phyloP scores from a whole-genome alignment of 495 filamentous ascomycete species.

The Cercophora samala region DNA sequence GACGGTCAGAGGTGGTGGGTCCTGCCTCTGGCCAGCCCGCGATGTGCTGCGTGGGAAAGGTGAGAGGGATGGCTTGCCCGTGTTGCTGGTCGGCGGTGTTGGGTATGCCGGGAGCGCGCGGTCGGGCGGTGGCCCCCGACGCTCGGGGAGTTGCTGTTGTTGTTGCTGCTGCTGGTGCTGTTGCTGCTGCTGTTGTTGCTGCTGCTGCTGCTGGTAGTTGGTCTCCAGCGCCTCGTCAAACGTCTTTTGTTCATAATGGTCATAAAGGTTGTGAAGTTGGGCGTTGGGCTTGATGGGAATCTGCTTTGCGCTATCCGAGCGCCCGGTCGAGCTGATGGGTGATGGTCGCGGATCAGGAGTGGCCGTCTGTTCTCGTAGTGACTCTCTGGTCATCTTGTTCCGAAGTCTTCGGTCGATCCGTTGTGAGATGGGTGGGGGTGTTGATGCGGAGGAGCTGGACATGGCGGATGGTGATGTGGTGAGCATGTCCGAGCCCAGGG shows the following conservation, averaged over 20 bases:
- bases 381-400: conserved; percentile 35
- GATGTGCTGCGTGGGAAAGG: conserved; percentile 18
- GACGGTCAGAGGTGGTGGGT: conserved; percentile 9
- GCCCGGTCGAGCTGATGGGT: neutral
- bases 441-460: conserved; percentile 32
- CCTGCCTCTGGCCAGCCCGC: conserved; percentile 10
- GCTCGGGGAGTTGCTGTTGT: conserved; percentile 14
- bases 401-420: conserved; percentile 27
- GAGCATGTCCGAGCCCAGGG: conserved; percentile 32
- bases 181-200: no score
- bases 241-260: conserved; percentile 52
- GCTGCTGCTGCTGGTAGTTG: conserved; percentile 24
- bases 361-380: conserved; percentile 26
- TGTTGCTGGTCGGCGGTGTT: conserved; percentile 10
- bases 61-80: conserved; percentile 20
- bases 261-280: conserved; percentile 45
- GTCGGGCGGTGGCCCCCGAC: conserved; percentile 9
- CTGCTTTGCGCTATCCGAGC: conserved; percentile 7
- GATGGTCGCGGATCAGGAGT: conserved; percentile 8
- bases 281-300: conserved; percentile 29
- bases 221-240: conserved; percentile 41
- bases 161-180: no score
- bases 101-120: conserved; percentile 17
- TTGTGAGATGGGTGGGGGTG: conserved; percentile 29
- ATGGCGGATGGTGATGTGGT: conserved; percentile 42